Conservation (phyloP, 2,329 filamentous ascomycete genomes). For the Colletotrichum cereale region DNA sequence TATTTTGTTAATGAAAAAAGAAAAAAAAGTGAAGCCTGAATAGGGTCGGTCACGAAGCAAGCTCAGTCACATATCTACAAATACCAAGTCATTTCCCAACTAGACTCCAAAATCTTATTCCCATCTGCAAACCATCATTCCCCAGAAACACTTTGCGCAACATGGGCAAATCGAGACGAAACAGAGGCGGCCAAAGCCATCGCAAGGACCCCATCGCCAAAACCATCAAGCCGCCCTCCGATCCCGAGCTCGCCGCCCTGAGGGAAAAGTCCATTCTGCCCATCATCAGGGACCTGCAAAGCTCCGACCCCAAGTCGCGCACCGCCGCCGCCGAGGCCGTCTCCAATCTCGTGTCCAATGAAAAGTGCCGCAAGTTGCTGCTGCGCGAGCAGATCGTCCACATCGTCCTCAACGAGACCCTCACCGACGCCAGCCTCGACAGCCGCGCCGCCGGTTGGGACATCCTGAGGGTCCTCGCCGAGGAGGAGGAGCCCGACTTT, state of each 20-base stretch:
- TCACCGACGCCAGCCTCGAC: slow-evolving; percentile 73
- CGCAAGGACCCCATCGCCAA: slow-evolving; percentile 69
- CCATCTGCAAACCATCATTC: neutral
- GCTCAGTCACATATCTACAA: neutral
- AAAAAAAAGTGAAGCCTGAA: slow-evolving; percentile 7
- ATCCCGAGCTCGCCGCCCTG: slow-evolving; percentile 73
- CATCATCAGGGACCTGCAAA: slow-evolving; percentile 70
- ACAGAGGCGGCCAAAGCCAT: slow-evolving; percentile 60
- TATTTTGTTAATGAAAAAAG: neutral
- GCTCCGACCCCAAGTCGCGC: slow-evolving; percentile 69
- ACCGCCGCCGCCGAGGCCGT: slow-evolving; percentile 70
- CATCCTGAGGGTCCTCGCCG: slow-evolving; percentile 70
- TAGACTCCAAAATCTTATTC: neutral
- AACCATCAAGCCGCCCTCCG: slow-evolving; percentile 69
- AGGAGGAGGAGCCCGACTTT: slow-evolving; percentile 75
- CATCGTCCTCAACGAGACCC: slow-evolving; percentile 72
- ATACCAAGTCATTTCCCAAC: neutral
- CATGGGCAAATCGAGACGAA: slow-evolving; percentile 73
- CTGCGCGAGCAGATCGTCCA: slow-evolving; percentile 75
- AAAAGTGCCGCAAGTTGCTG: slow-evolving; percentile 73
- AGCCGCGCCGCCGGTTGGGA: slow-evolving; percentile 76
- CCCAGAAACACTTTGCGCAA: slow-evolving; percentile 34
- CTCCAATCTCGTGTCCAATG: slow-evolving; percentile 72
- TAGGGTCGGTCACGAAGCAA: slow-evolving; percentile 27
- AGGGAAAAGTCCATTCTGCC: slow-evolving; percentile 74